These are phyloP conservation scores for Hanseniaspora meyeri DNA, from an alignment of 805 yeast species.

Conservation along the genomic window DNA sequence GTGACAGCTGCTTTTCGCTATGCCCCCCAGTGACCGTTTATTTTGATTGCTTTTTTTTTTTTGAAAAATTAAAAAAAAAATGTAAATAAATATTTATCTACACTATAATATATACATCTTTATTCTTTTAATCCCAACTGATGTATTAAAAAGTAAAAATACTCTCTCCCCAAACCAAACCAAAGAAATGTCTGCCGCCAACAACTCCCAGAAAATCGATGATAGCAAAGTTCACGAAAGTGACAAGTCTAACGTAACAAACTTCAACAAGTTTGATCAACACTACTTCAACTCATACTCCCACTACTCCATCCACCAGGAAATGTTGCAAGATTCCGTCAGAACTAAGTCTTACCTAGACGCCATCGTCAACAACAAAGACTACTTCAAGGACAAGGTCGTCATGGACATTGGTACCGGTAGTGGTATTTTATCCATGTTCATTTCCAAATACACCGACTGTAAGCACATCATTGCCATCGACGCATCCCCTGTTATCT, in stretches of 20 bases:
- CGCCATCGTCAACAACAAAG: constrained; percentile 82
- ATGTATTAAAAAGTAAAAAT: no score
- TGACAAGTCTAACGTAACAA: constrained; percentile 55
- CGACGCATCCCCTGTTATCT: constrained; percentile 92
- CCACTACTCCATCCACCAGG: constrained; percentile 96
- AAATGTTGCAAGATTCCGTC: constrained; percentile 91
- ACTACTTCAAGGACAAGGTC: constrained; percentile 79
- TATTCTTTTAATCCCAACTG: no score
- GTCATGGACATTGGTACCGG: constrained; percentile 99
- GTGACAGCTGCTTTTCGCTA: no score
- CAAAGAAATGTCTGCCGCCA: constrained; percentile 3
- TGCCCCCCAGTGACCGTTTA: no score
- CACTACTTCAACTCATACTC: constrained; percentile 93
- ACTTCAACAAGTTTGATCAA: constrained; percentile 63
- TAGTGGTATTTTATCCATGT: constrained; percentile 94
- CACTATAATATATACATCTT: no score
- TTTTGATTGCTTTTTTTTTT: no score
- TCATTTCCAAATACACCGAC: constrained; percentile 89
- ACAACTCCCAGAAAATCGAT: constrained; percentile 11
- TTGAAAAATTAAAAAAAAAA: no score
- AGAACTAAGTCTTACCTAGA: constrained; percentile 85
- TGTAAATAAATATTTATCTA: no score
- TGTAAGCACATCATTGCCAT: constrained; percentile 96
- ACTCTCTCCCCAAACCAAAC: no score
- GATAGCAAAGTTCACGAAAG: constrained; percentile 14